A percentile compares a stretch with the other conserved stretches of the same genome.
Evolutionary conservation across 2,329 filamentous ascomycete genomes (phyloP).

Genomic region (Trichoderma afroharzianum): DNA sequence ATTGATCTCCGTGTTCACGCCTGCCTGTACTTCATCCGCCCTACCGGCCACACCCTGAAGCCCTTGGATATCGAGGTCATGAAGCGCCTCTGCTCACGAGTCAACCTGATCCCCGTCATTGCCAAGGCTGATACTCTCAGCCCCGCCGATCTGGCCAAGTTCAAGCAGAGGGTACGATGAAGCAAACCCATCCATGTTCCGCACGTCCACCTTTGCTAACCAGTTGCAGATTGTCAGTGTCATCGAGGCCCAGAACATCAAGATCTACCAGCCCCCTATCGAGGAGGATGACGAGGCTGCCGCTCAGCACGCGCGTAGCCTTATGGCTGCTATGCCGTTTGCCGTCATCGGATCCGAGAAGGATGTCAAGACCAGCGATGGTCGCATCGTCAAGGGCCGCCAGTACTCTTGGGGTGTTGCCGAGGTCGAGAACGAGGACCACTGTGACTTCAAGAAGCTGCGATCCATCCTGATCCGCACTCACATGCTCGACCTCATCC

Average conservation of each 20-base stretch:
- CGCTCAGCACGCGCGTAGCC: conserved; percentile 86
- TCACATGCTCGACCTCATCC: conserved; percentile 99
- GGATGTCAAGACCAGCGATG: conserved; percentile 94
- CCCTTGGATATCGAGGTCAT: conserved; percentile 99
- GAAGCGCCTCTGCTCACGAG: conserved; percentile 96
- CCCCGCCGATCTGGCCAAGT: conserved; percentile 83
- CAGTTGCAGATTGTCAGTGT: conserved; percentile 76
- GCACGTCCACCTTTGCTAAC: conserved; percentile 28
- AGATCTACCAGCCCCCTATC: conserved; percentile 96
- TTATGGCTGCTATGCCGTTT: conserved; percentile 98
- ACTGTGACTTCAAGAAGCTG: conserved; percentile 99
- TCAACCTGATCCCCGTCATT: conserved; percentile 97
- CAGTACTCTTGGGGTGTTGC: conserved; percentile 99
- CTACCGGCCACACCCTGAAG: conserved; percentile 97
- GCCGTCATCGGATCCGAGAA: conserved; percentile 99
- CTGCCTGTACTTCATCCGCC: conserved; percentile 98
- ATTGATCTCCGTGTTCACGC: conserved; percentile 98
- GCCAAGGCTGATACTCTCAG: conserved; percentile 98
- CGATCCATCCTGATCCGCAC: conserved; percentile 97
- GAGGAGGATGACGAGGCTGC: conserved; percentile 98
- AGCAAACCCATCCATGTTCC: background rate
- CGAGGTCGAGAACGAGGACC: conserved; percentile 99
- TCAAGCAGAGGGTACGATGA: conserved; percentile 83
- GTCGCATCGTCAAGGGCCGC: conserved; percentile 95
- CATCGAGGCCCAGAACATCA: conserved; percentile 97